phyloP scores from a whole-genome alignment of 2,329 filamentous ascomycete species.

The Pochonia chlamydosporia region DNA sequence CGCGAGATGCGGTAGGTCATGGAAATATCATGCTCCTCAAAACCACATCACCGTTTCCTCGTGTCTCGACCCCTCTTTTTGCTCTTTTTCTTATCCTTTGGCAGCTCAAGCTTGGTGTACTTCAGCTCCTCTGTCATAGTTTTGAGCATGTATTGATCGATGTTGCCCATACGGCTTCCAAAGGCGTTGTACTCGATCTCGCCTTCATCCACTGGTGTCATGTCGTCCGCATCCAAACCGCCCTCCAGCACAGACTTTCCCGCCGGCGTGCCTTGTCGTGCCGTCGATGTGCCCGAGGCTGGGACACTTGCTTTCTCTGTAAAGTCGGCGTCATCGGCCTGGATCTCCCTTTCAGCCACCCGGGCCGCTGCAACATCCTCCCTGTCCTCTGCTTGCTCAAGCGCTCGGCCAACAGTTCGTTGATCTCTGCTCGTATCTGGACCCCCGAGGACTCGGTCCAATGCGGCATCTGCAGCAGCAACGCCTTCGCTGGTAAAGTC shows the following conservation, averaged over 20 bases:
- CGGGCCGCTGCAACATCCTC: slow-evolving; percentile 88
- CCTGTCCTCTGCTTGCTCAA: slow-evolving; percentile 86
- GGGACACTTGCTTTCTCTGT: slow-evolving; percentile 53
- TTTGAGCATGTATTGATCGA: slow-evolving; percentile 71
- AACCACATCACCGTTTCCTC: slow-evolving; percentile 35
- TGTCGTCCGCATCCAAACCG: slow-evolving; percentile 24
- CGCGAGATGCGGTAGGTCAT: not conserved
- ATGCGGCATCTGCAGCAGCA: slow-evolving; percentile 71
- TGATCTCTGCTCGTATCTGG: slow-evolving; percentile 56
- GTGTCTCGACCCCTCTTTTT: slow-evolving; percentile 56
- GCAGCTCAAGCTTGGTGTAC: slow-evolving; percentile 54
- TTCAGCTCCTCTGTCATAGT: slow-evolving; percentile 60
- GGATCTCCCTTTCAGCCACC: slow-evolving; percentile 81
- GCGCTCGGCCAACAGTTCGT: slow-evolving; percentile 59
- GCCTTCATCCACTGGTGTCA: slow-evolving; percentile 18
- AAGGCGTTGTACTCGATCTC: slow-evolving; percentile 53
- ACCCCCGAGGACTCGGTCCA: slow-evolving; percentile 76
- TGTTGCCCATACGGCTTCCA: slow-evolving; percentile 50
- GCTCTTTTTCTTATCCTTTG: slow-evolving; percentile 58
- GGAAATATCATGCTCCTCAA: not conserved
- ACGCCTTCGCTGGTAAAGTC: slow-evolving; percentile 45
- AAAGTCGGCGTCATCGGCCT: slow-evolving; percentile 82
- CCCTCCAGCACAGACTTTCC: slow-evolving; percentile 27
- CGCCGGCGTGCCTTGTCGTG: slow-evolving; percentile 46
- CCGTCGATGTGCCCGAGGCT: slow-evolving; percentile 43